These are phyloP conservation scores for Miscanthus lutarioriparius DNA, from an alignment of 176 grass and related monocot species.

Conservation along the genomic window DNA sequence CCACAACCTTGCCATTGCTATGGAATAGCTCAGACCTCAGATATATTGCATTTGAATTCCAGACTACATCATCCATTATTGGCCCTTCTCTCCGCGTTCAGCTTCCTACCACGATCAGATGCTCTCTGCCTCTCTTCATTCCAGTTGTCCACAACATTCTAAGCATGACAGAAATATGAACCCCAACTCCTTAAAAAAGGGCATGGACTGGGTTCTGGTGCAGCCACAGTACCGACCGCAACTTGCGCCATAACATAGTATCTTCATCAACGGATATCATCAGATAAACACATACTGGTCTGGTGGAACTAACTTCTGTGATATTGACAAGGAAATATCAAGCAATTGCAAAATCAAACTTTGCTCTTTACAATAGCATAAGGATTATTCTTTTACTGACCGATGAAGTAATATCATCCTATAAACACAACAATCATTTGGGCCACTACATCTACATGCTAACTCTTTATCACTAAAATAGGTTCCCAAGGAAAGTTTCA, in stretches of 20 bases:
- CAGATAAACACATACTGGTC: not conserved
- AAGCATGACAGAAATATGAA: no score
- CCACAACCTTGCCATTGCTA: no score
- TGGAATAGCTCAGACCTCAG: no score
- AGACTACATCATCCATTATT: no score
- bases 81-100: no score
- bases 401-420: not conserved
- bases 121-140: no score
- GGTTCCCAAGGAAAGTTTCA: not conserved
- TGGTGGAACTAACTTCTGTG: not conserved
- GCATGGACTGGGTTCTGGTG: not conserved
- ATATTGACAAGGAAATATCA: not conserved
- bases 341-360: not conserved
- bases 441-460: slow-evolving; percentile 14
- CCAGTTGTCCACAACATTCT: no score
- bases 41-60: no score
- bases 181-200: no score
- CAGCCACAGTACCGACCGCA: not conserved
- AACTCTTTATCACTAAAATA: slow-evolving; percentile 10
- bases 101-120: no score
- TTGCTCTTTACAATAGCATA: not conserved
- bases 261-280: not conserved
- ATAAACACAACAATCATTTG: slow-evolving; percentile 7
- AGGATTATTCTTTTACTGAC: slow-evolving; percentile 6
- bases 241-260: not conserved